Evolutionary conservation across 2,329 filamentous ascomycete species (phyloP).

Genomic region (Sporothrix globosa): DNA sequence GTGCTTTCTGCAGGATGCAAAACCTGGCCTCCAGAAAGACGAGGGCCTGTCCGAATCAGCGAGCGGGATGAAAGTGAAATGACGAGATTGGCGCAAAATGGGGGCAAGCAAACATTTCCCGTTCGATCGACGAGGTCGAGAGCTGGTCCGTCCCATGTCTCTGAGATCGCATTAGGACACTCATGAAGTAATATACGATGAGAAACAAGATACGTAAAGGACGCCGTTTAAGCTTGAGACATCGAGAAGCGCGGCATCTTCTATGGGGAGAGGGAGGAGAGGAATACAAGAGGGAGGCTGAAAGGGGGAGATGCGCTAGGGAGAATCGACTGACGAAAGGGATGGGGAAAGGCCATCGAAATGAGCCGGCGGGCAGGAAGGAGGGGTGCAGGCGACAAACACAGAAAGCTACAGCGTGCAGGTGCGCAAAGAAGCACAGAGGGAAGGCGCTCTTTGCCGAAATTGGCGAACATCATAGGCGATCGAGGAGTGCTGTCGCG

Average conservation of each 20-base stretch:
- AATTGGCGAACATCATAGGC: slow-evolving; percentile 23
- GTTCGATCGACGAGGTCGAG: slow-evolving; percentile 1
- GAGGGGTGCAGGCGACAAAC: slow-evolving; percentile 1
- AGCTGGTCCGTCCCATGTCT: slow-evolving; percentile 1
- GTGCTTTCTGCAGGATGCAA: slow-evolving; percentile 24
- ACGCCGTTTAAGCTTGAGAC: background rate
- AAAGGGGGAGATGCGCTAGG: slow-evolving; percentile 21
- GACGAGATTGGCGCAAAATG: slow-evolving; percentile 2
- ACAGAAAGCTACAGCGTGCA: background rate
- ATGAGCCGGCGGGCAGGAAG: slow-evolving; percentile 12
- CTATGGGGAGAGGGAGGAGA: background rate
- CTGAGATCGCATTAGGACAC: background rate
- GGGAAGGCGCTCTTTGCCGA: slow-evolving; percentile 17
- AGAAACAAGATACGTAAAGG: slow-evolving; percentile 10
- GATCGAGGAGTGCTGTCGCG: slow-evolving; percentile 24
- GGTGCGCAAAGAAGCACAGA: background rate
- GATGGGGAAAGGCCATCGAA: slow-evolving; percentile 8
- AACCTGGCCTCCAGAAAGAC: background rate
- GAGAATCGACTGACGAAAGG: slow-evolving; percentile 11
- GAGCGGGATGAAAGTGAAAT: background rate
- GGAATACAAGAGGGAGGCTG: slow-evolving; percentile 20
- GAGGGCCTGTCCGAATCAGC: background rate
- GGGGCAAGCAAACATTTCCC: background rate
- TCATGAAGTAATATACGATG: slow-evolving; percentile 23
- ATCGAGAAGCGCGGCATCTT: background rate